Percentiles rank a stretch among this genome's conserved stretches.
These are phyloP conservation scores for Fusarium fujikuroi DNA, from an alignment of 2,329 filamentous ascomycete genomes.

Conservation along the genomic window DNA sequence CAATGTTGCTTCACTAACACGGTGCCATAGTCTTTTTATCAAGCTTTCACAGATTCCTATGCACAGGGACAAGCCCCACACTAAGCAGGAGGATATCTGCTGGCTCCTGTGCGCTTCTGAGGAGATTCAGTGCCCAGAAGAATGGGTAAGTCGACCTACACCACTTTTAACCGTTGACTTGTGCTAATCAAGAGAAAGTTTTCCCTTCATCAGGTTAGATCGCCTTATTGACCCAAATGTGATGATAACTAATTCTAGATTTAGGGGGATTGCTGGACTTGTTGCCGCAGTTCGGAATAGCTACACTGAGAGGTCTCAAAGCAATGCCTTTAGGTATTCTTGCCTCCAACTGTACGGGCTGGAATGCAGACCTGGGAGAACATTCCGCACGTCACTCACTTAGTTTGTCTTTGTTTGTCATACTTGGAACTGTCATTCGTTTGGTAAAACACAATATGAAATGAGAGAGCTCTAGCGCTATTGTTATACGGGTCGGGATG, in stretches of 20 bases:
- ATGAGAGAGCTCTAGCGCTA: background rate
- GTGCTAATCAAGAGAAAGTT: background rate
- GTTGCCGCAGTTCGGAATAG: too few relatives aligned
- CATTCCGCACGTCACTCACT: background rate
- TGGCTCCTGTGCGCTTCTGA: background rate
- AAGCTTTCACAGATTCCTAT: background rate
- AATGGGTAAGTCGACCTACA: background rate
- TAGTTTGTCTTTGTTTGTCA: background rate
- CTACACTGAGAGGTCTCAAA: rapidly evolving
- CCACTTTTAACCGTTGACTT: rapidly evolving
- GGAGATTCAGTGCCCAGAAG: rapidly evolving
- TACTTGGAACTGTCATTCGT: background rate
- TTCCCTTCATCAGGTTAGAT: background rate
- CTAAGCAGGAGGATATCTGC: background rate
- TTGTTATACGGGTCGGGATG: background rate
- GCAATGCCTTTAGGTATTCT: background rate
- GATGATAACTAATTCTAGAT: background rate
- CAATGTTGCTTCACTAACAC: background rate
- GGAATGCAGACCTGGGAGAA: rapidly evolving
- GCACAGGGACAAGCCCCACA: rapidly evolving
- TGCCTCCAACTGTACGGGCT: too few relatives aligned
- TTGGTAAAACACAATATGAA: background rate
- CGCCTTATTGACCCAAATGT: rapidly evolving
- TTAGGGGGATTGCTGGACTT: too few relatives aligned
- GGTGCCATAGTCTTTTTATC: background rate